Evolutionary conservation across 2,329 filamentous ascomycete species (phyloP), one percentile per base, ranked within the genome.

Genomic region (Paraphoma sp.): DNA sequence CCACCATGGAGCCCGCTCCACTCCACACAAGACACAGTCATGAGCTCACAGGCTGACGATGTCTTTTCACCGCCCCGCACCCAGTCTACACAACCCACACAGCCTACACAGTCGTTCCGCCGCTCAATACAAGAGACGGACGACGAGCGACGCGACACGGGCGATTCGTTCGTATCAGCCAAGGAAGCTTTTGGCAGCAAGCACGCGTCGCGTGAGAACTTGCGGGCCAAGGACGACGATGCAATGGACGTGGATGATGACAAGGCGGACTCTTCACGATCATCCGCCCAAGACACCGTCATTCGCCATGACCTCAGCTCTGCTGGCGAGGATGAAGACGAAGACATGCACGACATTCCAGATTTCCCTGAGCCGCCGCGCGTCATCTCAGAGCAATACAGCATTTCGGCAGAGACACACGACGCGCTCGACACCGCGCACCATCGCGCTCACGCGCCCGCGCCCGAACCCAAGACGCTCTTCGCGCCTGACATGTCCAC

Each of bases 91-190:
- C 73, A 75, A 50, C 65, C 69, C 6, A 74, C 72, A 17, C 70
- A 74, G 51, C 45, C 70, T 6, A 65, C 66, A 4, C 60, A 69
- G 41, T 73, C 71, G 1, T 73, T 75, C 47, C 54, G 62, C 44
- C 62, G 57, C 29, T 73, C 67, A 2, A 58, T 68, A 30, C 56
- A 66, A 28, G 55, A 59, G 16, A 40, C 56, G 0, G 65, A 67
- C 2, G 69, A 71, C 5, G 56, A 69, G 50, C 62, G 70, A 65
- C 61, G 71, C 69, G 62, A 75, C 62, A 64, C 72, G 47, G 71
- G 79, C 47, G 80, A 81, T 48, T 81, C 80, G 1, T 83, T 83
- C 56, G 77, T 81, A 14, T 83, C 81, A 10, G 81, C 81, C 2
- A 78, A 79, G 46, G 80, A 82, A 57, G 78, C 71, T 9, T 69